Conservation (phyloP, 768 basidiomycete species). For the Lactarius quietus region DNA sequence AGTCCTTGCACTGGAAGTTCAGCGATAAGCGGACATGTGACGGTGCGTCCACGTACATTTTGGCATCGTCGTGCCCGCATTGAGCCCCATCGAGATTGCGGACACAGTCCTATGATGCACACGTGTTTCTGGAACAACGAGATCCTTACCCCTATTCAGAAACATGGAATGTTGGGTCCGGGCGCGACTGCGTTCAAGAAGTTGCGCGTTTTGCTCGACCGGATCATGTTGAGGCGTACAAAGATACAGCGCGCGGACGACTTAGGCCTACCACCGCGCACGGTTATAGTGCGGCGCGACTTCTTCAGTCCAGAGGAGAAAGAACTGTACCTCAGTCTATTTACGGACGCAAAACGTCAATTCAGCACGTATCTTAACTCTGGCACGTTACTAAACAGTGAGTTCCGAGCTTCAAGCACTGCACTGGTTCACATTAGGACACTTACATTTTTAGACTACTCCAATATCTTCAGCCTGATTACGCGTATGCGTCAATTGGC, state of each 20-base stretch:
- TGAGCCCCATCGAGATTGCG: constrained; percentile 53
- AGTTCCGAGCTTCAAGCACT: constrained; percentile 32
- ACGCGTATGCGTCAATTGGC: constrained; percentile 97
- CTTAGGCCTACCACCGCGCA: constrained; percentile 90
- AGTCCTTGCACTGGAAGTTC: constrained; percentile 94
- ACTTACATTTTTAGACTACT: constrained; percentile 57
- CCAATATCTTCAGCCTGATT: constrained; percentile 86
- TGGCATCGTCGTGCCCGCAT: constrained; percentile 3
- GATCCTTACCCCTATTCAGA: constrained; percentile 95
- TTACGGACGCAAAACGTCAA: constrained; percentile 88
- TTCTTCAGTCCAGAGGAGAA: constrained; percentile 97
- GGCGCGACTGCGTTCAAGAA: constrained; percentile 89
- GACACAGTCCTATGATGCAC: constrained; percentile 83
- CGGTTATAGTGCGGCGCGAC: constrained; percentile 82
- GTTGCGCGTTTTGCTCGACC: constrained; percentile 79
- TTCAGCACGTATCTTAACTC: constrained; percentile 88
- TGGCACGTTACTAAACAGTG: constrained; percentile 91
- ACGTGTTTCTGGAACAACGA: constrained; percentile 98
- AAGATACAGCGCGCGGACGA: constrained; percentile 96
- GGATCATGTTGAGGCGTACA: constrained; percentile 94
- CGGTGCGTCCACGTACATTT: constrained; percentile 43
- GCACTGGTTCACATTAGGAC: not conserved
- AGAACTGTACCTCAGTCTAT: constrained; percentile 87
- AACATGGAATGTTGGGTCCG: constrained; percentile 75
- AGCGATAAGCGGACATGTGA: constrained; percentile 79